Conservation (phyloP, 2,329 filamentous ascomycete species). For the Lasiodiplodia theobromae region DNA sequence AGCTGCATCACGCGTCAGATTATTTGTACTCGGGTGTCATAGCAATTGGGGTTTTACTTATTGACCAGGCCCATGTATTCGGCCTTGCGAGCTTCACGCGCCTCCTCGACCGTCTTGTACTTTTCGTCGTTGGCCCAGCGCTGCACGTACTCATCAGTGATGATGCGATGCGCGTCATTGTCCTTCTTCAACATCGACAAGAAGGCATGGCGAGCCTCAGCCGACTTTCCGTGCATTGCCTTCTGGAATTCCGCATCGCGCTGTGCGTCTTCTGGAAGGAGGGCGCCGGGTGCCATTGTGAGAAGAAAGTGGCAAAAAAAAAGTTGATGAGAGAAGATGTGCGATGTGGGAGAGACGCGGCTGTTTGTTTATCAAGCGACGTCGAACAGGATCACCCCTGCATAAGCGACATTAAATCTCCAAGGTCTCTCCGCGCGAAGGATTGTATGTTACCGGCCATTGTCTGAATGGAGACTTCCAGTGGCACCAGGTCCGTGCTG, state of each 20-base stretch:
- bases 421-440: neutral
- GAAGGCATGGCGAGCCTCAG: conserved; percentile 74
- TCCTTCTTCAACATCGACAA: conserved; percentile 80
- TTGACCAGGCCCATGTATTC: conserved; percentile 95
- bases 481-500: neutral
- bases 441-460: neutral
- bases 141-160: conserved; percentile 93
- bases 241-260: conserved; percentile 93
- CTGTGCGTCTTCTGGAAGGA: conserved; percentile 81
- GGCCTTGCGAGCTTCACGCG: conserved; percentile 77
- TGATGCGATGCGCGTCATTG: conserved; percentile 76
- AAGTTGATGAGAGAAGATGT: neutral
- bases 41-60: conserved; percentile 57
- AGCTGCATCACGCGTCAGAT: conserved; percentile 61
- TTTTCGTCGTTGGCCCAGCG: conserved; percentile 92
- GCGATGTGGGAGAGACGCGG: neutral
- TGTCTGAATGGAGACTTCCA: neutral
- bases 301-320: neutral
- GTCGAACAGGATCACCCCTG: neutral
- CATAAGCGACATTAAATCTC: conserved; percentile 13
- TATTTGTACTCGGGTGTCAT: conserved; percentile 34
- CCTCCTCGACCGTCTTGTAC: conserved; percentile 86
- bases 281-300: neutral
- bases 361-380: neutral
- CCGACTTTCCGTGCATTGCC: conserved; percentile 79